Base-by-base conservation (phyloP, 2,329 filamentous ascomycete genomes). In the Leptodontidium sp. region DNA sequence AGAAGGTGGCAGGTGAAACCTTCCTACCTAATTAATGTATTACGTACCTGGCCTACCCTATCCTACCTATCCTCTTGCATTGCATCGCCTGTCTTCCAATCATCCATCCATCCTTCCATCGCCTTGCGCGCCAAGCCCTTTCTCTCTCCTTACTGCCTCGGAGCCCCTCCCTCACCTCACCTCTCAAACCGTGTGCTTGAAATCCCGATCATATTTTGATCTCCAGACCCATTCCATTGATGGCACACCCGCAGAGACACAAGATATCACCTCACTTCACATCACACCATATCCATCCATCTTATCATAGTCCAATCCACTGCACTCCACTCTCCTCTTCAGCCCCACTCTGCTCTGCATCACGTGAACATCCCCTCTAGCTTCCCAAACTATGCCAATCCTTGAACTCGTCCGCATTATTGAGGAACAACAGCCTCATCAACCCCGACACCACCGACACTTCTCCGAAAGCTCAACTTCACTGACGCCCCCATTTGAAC, bases 391-490 rank as follows among this genome's bases (percentile, higher is more conserved):
- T 17, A 65, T 65, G 63, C 63, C 63, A 24, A 65, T 65, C 38
- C 24, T 65, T 43, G 50, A 49, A 35, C 21, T 64, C 14, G 62
- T 55, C 21, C 49, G 32, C 26, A n/a, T 57, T 12, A 35, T 32
- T 8, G 29, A 49, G 40, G 59, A 62, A 32, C 43, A 35, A 29
- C 52, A 47, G 38, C 29, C 21, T 61, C 24, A 35, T 38, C 26
- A 68, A 29, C 15, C 47, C 55, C 43, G 47, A 58, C 52, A 68
- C 66, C 50, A 69, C 68, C 72, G 72, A 74, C 45, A 64, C 68
- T 68, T 67, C 68, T 68, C 71, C 71, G 70, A 71, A 26, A 32
- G 26, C 21, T 59, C 26, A 2, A 47, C 17, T 4, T 57, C 24
- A 1, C 64, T 61, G 45, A 66, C 61, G 50, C 43, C 55, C n/a